Conservation (phyloP, 805 yeast genomes). For the Metschnikowia similis region DNA sequence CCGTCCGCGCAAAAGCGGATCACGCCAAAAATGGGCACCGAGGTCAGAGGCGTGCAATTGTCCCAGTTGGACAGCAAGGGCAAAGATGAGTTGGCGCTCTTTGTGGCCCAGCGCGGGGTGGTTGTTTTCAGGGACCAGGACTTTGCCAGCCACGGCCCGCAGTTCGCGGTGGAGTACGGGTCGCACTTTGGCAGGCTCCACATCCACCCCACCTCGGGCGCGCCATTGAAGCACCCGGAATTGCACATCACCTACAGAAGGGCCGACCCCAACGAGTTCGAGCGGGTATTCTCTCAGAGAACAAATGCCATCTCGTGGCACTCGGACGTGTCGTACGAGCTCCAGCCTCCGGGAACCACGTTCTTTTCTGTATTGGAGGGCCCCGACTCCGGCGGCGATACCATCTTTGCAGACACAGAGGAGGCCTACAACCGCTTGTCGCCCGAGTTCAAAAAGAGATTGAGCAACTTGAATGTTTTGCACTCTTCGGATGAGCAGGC, state of each 20-base stretch:
- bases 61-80: conserved; percentile 49
- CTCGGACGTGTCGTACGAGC: conserved; percentile 70
- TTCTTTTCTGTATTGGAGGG: conserved; percentile 59
- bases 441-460: conserved; percentile 54
- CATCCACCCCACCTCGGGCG: conserved; percentile 71
- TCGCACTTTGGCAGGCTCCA: conserved; percentile 66
- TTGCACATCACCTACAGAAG: conserved; percentile 19
- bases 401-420: conserved; percentile 65
- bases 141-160: conserved; percentile 44
- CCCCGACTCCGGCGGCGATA: conserved; percentile 68
- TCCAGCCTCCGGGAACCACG: conserved; percentile 69
- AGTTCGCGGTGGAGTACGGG: conserved; percentile 51
- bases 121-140: conserved; percentile 66
- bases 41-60: conserved; percentile 56
- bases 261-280: conserved; percentile 17
- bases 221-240: conserved; percentile 42
- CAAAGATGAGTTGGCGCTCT: conserved; percentile 65
- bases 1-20: conserved; percentile 34
- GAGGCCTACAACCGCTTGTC: conserved; percentile 73
- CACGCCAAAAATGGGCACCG: conserved; percentile 70
- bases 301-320: conserved; percentile 54
- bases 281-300: conserved; percentile 19
- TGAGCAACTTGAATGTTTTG: conserved; percentile 59
- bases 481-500: conserved; percentile 76
- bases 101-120: conserved; percentile 67